Percentiles rank a stretch among this genome's conserved stretches.
Conservation (phyloP, 495 filamentous ascomycete genomes). For the Xylaria castorea region DNA sequence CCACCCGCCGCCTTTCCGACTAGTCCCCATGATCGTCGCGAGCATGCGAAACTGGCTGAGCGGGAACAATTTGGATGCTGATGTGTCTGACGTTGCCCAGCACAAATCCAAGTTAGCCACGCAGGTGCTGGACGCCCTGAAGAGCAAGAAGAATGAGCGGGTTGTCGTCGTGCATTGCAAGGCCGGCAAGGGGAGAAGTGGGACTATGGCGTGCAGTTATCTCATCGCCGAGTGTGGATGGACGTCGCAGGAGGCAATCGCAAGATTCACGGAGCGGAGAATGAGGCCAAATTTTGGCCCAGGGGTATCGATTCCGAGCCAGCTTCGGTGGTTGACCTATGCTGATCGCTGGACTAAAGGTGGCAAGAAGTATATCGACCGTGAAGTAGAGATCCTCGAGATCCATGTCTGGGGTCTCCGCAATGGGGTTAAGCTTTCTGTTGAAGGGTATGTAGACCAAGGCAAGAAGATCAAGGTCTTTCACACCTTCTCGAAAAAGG, state of each 20-base stretch:
- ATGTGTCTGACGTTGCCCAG: constrained; percentile 17
- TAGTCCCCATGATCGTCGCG: constrained; percentile 86
- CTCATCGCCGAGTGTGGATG: constrained; percentile 90
- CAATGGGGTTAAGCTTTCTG: constrained; percentile 84
- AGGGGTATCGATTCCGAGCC: constrained; percentile 92
- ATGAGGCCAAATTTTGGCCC: constrained; percentile 89
- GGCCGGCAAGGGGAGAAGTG: constrained; percentile 92
- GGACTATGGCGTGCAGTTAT: constrained; percentile 86
- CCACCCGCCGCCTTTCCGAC: constrained; percentile 89
- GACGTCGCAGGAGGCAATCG: constrained; percentile 77
- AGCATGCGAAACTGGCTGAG: constrained; percentile 88
- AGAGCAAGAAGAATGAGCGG: constrained; percentile 50
- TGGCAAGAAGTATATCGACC: constrained; percentile 81
- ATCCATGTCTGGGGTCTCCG: constrained; percentile 89
- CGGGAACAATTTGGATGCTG: constrained; percentile 52
- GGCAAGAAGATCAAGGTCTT: constrained; percentile 85
- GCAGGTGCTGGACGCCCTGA: constrained; percentile 32
- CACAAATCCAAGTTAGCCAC: constrained; percentile 36
- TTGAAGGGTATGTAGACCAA: constrained; percentile 86
- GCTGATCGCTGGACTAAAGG: constrained; percentile 80
- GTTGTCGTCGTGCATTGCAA: constrained; percentile 96
- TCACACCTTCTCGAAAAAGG: constrained; percentile 77
- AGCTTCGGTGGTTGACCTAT: constrained; percentile 88
- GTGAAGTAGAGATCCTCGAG: constrained; percentile 83
- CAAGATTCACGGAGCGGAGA: constrained; percentile 81